Conservation (phyloP, 2,329 filamentous ascomycete species). For the Phialophora chinensis region DNA sequence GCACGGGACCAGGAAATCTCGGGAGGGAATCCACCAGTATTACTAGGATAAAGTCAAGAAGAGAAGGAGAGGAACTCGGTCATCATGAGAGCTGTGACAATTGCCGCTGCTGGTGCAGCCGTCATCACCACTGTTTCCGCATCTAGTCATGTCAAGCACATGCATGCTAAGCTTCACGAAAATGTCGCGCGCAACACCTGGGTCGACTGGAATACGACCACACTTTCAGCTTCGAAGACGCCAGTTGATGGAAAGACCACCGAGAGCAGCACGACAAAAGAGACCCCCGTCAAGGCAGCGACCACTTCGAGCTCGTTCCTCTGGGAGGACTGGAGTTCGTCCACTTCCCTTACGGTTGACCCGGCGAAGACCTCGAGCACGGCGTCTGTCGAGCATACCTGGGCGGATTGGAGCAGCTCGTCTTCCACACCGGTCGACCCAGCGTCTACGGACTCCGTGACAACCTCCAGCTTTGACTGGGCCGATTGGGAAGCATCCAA, state of each 20-base stretch:
- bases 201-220: slow-evolving; percentile 47
- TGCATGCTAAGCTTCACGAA: slow-evolving; percentile 50
- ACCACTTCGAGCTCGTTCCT: slow-evolving; percentile 60
- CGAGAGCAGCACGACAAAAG: slow-evolving; percentile 41
- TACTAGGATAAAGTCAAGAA: slow-evolving; percentile 37
- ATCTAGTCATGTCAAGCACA: slow-evolving; percentile 66
- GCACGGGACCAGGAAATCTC: slow-evolving; percentile 31
- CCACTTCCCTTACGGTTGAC: slow-evolving; percentile 62
- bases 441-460: slow-evolving; percentile 48
- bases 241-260: slow-evolving; percentile 64
- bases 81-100: slow-evolving; percentile 75
- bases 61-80: slow-evolving; percentile 14
- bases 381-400: slow-evolving; percentile 66
- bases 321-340: slow-evolving; percentile 63
- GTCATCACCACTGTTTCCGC: slow-evolving; percentile 60
- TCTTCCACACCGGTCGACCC: slow-evolving; percentile 60
- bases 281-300: slow-evolving; percentile 71
- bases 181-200: slow-evolving; percentile 40
- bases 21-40: slow-evolving; percentile 37
- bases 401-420: slow-evolving; percentile 65
- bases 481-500: slow-evolving; percentile 64
- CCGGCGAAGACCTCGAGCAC: slow-evolving; percentile 49
- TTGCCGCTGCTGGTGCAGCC: slow-evolving; percentile 66
- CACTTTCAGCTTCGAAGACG: slow-evolving; percentile 66
- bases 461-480: slow-evolving; percentile 1